Percentiles rank a stretch among this genome's conserved stretches.
These are phyloP conservation scores for Sclerotinia glacialis DNA, from an alignment of 2,329 filamentous ascomycete species.

Conservation along the genomic window DNA sequence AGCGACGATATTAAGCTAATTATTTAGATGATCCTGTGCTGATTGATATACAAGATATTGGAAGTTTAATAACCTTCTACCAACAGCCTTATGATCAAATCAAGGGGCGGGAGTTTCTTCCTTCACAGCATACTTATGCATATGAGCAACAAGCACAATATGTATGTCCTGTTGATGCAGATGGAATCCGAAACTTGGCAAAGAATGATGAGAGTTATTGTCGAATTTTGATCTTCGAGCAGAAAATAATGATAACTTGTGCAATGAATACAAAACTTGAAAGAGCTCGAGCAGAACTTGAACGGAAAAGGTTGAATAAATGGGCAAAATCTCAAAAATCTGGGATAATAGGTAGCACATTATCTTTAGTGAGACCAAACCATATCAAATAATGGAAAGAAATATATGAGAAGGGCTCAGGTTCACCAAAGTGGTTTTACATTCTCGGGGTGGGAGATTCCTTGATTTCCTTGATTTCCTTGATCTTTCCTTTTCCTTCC, in stretches of 20 bases:
- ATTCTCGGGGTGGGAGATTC: no score
- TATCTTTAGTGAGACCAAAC: background rate
- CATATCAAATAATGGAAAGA: background rate
- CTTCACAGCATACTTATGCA: background rate
- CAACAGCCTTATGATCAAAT: no score
- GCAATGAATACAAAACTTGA: background rate
- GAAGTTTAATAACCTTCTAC: background rate
- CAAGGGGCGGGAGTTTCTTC: no score
- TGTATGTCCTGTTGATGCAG: no score
- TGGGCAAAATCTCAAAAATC: background rate
- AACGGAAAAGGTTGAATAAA: background rate
- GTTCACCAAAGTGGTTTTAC: no score
- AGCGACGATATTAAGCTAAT: background rate
- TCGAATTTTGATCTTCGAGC: background rate
- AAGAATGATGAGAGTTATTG: background rate
- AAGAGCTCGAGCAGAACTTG: background rate
- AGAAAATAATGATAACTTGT: background rate
- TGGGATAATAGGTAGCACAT: background rate
- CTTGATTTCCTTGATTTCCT: no score
- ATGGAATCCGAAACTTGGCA: background rate
- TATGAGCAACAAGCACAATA: background rate
- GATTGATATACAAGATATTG: background rate
- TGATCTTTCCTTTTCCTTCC: no score
- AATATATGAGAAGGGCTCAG: background rate
- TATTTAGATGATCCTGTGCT: background rate